phyloP scores from a whole-genome alignment of 2,329 filamentous ascomycete species.

The Alternaria ventricosa region DNA sequence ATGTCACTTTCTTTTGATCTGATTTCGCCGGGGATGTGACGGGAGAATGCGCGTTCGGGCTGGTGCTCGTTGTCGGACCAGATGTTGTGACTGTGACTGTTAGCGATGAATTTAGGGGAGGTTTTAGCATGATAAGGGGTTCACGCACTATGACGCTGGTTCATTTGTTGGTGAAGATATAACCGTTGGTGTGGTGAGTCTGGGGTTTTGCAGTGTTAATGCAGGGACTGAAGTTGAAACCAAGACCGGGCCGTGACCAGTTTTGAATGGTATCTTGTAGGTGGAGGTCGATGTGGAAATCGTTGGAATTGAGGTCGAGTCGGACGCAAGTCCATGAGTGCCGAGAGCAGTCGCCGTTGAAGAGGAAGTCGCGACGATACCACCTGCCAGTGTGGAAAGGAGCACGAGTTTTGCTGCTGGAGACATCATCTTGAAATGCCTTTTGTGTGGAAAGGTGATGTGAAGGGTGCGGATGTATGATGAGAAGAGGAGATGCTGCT shows the following conservation, averaged over 20 bases:
- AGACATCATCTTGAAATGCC: background rate
- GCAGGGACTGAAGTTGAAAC: background rate
- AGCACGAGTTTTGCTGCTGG: background rate
- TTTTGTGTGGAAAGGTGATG: background rate
- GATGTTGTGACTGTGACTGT: background rate
- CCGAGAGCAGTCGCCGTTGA: background rate
- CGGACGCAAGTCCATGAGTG: background rate
- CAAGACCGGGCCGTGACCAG: background rate
- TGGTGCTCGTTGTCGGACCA: background rate
- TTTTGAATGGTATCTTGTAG: background rate
- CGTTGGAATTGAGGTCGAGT: background rate
- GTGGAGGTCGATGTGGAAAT: too few relatives aligned
- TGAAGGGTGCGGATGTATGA: background rate
- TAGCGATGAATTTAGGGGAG: background rate
- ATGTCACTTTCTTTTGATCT: background rate
- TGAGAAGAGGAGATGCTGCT: background rate
- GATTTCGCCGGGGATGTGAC: background rate
- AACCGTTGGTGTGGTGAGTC: background rate
- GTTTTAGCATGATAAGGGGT: background rate
- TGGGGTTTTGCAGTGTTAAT: background rate
- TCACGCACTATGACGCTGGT: background rate
- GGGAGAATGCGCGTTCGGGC: background rate
- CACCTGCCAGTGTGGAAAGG: background rate
- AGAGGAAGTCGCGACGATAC: background rate
- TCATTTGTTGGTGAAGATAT: background rate